Percentiles rank a stretch among this genome's conserved stretches.
Conservation (phyloP, 331 rosid genomes). For the Stylosanthes scabra region DNA sequence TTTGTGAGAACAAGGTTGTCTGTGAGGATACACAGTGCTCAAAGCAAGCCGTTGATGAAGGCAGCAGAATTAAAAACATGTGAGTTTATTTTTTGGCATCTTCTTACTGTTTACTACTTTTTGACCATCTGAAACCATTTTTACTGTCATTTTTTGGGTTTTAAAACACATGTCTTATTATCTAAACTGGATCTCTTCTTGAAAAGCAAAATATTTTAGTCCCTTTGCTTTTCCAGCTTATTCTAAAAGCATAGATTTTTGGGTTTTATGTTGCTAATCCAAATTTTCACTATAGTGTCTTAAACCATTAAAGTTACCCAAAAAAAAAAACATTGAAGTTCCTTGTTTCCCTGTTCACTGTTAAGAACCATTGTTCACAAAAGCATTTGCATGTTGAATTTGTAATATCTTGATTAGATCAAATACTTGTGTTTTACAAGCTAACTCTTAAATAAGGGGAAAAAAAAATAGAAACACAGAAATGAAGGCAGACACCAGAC, state of each 20-base stretch:
- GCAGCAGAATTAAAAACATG: slow-evolving; percentile 55
- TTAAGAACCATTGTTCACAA: slow-evolving; percentile 20
- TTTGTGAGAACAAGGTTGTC: slow-evolving; percentile 37
- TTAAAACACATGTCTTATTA: not conserved
- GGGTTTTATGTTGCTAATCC: not conserved
- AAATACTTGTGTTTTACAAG: slow-evolving; percentile 20
- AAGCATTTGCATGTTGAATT: slow-evolving; percentile 15
- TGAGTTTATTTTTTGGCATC: slow-evolving; percentile 52
- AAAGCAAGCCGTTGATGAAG: slow-evolving; percentile 48
- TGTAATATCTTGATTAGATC: slow-evolving; percentile 29
- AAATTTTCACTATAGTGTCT: slow-evolving; percentile 5
- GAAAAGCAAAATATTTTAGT: slow-evolving; percentile 10
- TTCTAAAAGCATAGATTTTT: slow-evolving; percentile 6
- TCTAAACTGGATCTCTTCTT: not conserved
- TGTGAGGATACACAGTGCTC: slow-evolving; percentile 46
- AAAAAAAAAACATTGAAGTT: not conserved
- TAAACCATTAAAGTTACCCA: not conserved
- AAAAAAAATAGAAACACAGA: slow-evolving; percentile 13
- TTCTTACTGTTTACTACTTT: slow-evolving; percentile 33
- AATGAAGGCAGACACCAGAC: slow-evolving; percentile 8
- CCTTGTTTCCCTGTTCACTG: slow-evolving; percentile 1
- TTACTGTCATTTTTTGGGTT: slow-evolving; percentile 16
- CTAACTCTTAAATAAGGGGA: slow-evolving; percentile 17
- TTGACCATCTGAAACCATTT: not conserved
- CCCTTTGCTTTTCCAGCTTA: slow-evolving; percentile 15